Conservation (phyloP, 2,329 filamentous ascomycete species). For the Pyrenophora teres region DNA sequence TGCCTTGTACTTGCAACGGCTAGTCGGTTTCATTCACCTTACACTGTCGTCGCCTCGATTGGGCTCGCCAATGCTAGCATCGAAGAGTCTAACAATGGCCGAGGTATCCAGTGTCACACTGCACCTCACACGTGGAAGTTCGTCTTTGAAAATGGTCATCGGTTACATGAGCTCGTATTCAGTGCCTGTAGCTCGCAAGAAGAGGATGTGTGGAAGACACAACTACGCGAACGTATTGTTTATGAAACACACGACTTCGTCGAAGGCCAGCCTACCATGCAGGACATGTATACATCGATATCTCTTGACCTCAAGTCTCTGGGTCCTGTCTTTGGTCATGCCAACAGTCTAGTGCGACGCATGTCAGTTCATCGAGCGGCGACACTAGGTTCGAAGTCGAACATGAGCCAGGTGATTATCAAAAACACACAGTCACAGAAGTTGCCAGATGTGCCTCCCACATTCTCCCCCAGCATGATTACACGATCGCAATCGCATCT, state of each 20-base stretch:
- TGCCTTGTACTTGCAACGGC: conserved; percentile 76
- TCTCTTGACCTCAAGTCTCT: conserved; percentile 73
- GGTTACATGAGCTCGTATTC: conserved; percentile 82
- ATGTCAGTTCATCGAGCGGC: conserved; percentile 81
- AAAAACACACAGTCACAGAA: conserved; percentile 79
- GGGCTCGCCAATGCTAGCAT: conserved; percentile 67
- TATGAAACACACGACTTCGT: conserved; percentile 58
- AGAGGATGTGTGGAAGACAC: conserved; percentile 76
- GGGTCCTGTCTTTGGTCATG: conserved; percentile 74
- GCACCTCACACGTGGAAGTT: conserved; percentile 92
- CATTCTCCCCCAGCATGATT: conserved; percentile 59
- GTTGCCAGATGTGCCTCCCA: conserved; percentile 55
- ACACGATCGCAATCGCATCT: conserved; percentile 79
- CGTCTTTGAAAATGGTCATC: conserved; percentile 76
- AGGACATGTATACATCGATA: conserved; percentile 65
- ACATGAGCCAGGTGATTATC: conserved; percentile 77
- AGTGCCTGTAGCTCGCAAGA: conserved; percentile 84
- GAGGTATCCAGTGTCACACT: conserved; percentile 83
- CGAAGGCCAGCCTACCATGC: conserved; percentile 54
- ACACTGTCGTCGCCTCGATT: conserved; percentile 77
- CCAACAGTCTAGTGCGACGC: conserved; percentile 66
- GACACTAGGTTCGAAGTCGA: conserved; percentile 70
- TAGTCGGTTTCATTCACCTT: conserved; percentile 66
- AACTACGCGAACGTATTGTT: conserved; percentile 61
- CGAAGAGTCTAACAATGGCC: conserved; percentile 75